Evolutionary conservation across 495 filamentous ascomycete species (phyloP).

Genomic region (Xylaria flabelliformis): DNA sequence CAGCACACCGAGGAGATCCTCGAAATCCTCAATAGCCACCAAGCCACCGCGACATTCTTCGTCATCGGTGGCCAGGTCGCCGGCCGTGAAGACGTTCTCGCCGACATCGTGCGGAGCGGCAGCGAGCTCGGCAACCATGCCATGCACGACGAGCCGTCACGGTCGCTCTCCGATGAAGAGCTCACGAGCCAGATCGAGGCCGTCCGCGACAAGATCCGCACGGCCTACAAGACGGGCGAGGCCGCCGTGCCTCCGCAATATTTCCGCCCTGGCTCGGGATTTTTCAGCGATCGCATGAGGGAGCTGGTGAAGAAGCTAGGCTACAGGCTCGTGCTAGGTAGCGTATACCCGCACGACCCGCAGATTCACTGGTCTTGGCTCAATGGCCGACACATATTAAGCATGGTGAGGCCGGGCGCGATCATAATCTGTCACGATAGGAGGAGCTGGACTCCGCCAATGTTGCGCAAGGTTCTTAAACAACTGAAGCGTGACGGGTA

Average conservation of each 20-base stretch:
- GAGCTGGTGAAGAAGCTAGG: slow-evolving; percentile 59
- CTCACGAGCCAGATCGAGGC: slow-evolving; percentile 49
- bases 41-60: slow-evolving; percentile 77
- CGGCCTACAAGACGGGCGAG: slow-evolving; percentile 58
- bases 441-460: slow-evolving; percentile 76
- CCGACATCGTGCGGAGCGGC: slow-evolving; percentile 65
- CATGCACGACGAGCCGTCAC: slow-evolving; percentile 79
- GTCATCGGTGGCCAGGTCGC: slow-evolving; percentile 76
- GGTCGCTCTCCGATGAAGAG: slow-evolving; percentile 50
- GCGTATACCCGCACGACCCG: slow-evolving; percentile 86
- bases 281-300: slow-evolving; percentile 74
- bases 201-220: slow-evolving; percentile 58
- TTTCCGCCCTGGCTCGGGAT: slow-evolving; percentile 82
- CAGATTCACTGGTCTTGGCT: slow-evolving; percentile 70
- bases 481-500: slow-evolving; percentile 73
- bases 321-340: slow-evolving; percentile 74
- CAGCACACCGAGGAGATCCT: slow-evolving; percentile 75
- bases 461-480: slow-evolving; percentile 73
- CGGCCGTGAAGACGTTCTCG: slow-evolving; percentile 63
- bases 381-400: slow-evolving; percentile 81
- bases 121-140: slow-evolving; percentile 85
- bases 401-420: slow-evolving; percentile 75
- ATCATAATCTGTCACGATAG: slow-evolving; percentile 86
- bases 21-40: slow-evolving; percentile 60
- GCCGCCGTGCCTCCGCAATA: slow-evolving; percentile 54